These are phyloP conservation scores for Neurospora sp. DNA, from an alignment of 495 filamentous ascomycete species.

Conservation along the genomic window DNA sequence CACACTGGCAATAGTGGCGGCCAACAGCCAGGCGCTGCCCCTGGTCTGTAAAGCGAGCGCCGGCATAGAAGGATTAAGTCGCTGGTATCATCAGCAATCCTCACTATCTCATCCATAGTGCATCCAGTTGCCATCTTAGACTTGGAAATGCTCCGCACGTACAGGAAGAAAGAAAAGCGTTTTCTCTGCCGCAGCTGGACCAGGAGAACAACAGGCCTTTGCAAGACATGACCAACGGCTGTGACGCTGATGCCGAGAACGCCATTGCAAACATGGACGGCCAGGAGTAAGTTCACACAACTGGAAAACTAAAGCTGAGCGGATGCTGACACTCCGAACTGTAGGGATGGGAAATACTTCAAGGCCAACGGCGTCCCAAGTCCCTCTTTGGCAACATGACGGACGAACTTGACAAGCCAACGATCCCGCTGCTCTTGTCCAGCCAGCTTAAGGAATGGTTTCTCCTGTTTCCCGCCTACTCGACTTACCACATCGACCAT, in stretches of 20 bases:
- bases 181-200: conserved; percentile 45
- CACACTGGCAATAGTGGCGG: neutral
- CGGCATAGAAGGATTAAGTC: too few relatives aligned
- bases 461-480: too few relatives aligned
- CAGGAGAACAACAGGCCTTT: neutral
- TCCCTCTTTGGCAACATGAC: neutral
- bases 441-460: too few relatives aligned
- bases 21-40: neutral
- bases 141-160: conserved; percentile 23
- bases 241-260: conserved; percentile 21
- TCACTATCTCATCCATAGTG: too few relatives aligned
- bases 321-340: neutral
- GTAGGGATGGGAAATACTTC: conserved; percentile 73
- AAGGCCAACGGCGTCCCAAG: conserved; percentile 71
- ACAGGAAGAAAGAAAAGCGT: conserved; percentile 38
- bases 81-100: too few relatives aligned
- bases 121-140: conserved; percentile 30
- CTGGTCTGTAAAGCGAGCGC: conserved; percentile 48
- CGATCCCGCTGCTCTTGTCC: too few relatives aligned
- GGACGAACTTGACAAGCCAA: too few relatives aligned
- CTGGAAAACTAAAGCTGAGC: neutral
- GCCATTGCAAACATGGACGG: neutral
- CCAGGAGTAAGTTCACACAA: neutral
- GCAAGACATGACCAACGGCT: conserved; percentile 44
- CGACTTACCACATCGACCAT: too few relatives aligned